These are phyloP conservation scores for Emericellopsis atlantica DNA, from an alignment of 2,329 filamentous ascomycete genomes.

Conservation along the genomic window DNA sequence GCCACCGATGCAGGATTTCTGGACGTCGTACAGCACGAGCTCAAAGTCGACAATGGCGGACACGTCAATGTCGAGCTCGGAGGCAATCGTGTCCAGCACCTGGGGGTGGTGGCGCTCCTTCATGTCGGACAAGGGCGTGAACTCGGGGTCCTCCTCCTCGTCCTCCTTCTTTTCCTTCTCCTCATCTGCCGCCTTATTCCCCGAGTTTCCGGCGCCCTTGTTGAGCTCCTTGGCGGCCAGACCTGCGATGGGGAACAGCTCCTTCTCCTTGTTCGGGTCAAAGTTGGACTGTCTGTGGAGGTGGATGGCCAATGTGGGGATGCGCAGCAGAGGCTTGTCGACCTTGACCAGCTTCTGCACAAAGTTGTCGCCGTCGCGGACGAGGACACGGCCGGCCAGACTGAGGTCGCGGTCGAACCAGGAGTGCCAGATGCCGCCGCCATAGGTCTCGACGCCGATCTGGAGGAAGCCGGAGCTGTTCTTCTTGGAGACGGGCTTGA, in stretches of 20 bases:
- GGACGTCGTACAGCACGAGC: conserved; percentile 91
- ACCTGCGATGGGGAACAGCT: conserved; percentile 87
- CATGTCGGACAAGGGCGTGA: conserved; percentile 65
- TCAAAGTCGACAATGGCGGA: conserved; percentile 84
- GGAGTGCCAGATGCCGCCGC: conserved; percentile 93
- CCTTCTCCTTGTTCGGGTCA: conserved; percentile 91
- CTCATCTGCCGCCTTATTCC: conserved; percentile 26
- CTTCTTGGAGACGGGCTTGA: conserved; percentile 94
- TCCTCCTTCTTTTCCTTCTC: conserved; percentile 25
- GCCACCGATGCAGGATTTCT: conserved; percentile 79
- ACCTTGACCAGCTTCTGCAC: conserved; percentile 81
- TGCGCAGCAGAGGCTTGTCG: conserved; percentile 77
- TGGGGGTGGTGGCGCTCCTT: conserved; percentile 80
- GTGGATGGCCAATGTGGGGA: conserved; percentile 90
- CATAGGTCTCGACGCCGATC: conserved; percentile 92
- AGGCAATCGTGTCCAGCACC: conserved; percentile 73
- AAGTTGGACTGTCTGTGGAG: conserved; percentile 79
- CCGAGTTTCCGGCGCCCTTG: conserved; percentile 39
- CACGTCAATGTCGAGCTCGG: conserved; percentile 58
- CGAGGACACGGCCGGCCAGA: conserved; percentile 79
- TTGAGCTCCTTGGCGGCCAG: conserved; percentile 83
- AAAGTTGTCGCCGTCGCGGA: conserved; percentile 59
- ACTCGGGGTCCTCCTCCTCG: conserved; percentile 34
- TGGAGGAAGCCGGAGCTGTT: conserved; percentile 78
- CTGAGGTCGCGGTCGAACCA: conserved; percentile 96